phyloP scores from a whole-genome alignment of 2,329 filamentous ascomycete species.

The Epichloe gansuensis region DNA sequence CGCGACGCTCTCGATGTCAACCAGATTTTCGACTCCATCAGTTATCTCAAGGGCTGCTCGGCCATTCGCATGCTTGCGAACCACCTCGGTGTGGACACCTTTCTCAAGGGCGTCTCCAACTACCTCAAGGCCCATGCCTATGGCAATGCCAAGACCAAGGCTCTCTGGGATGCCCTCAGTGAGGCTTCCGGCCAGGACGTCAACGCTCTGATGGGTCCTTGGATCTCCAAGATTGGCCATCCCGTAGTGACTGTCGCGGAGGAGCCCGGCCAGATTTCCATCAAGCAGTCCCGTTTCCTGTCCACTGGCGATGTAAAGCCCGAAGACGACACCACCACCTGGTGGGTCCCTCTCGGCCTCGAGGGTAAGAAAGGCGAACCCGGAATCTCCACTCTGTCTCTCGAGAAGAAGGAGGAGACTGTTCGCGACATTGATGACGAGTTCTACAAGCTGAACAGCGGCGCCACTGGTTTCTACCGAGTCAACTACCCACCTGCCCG shows the following conservation, averaged over 20 bases:
- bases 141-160: constrained; percentile 79
- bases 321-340: constrained; percentile 81
- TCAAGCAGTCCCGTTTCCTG: constrained; percentile 83
- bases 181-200: constrained; percentile 83
- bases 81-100: constrained; percentile 76
- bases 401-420: constrained; percentile 66
- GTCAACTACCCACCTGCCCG: constrained; percentile 86
- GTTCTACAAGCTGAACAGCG: constrained; percentile 91
- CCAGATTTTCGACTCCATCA: constrained; percentile 95
- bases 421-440: constrained; percentile 61
- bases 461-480: constrained; percentile 79
- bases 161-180: constrained; percentile 80
- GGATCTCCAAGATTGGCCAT: constrained; percentile 94
- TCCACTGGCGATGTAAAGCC: constrained; percentile 82
- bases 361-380: constrained; percentile 59
- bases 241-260: constrained; percentile 81
- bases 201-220: constrained; percentile 76
- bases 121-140: constrained; percentile 87
- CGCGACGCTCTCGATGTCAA: constrained; percentile 90
- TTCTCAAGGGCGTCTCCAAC: constrained; percentile 78
- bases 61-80: constrained; percentile 92
- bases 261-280: constrained; percentile 65
- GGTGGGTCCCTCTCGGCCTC: constrained; percentile 89
- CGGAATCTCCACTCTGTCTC: constrained; percentile 50
- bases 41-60: constrained; percentile 91